Base-by-base conservation (phyloP, 2,329 filamentous ascomycete species). In the Ascomycota sp. region DNA sequence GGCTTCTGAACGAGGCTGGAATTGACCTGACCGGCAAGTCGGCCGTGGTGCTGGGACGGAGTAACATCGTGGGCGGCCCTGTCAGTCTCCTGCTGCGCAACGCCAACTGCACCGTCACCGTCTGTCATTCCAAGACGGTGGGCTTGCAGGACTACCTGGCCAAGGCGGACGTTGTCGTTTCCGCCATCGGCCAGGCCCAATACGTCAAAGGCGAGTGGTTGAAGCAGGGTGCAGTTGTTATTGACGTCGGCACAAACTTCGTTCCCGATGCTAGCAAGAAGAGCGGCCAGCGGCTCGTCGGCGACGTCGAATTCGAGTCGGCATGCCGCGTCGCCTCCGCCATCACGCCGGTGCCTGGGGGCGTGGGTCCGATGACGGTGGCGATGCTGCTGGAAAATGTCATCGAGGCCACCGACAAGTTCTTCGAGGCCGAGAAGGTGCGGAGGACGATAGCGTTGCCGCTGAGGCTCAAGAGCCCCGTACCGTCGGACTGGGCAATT, bases 381-480 rank as follows among this genome's bases (percentile, higher is more conserved):
- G 89, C 89, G 35, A 98, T 98, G 89, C 64, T 98, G 28, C 61
- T 98, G 43, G 80, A 92, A 53, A 98, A 98, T 47, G 85, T 95
- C 7, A 77, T 95, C 32, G 77, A 86, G 41, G 75, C 86, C 22
- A 77, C 89, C 23, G 76, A 74, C 29, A 59, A 68, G 33, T 85
- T 81, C 46, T 89, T 89, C 38, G 80, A 89, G 38, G 69, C 69
- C 36, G 77, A 91, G 51, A 91, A 81, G 56, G 63, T 75, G 37
- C 70, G 89, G 34, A 73, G 69, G 40, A 79, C 91, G 37, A 66
- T 70, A 5, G 81, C 89, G 15, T 63, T 95, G n/a, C 79, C 82
- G 5, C 56, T 98, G 38, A 85, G 79, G 51, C 57, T 92, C 22
- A 56, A 72, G 45, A 63, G 61, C 1, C 85, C 85, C 1, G 83